Base-by-base conservation (phyloP, 1,284 basidiomycete species). In the Fomitiporia mediterranea region DNA sequence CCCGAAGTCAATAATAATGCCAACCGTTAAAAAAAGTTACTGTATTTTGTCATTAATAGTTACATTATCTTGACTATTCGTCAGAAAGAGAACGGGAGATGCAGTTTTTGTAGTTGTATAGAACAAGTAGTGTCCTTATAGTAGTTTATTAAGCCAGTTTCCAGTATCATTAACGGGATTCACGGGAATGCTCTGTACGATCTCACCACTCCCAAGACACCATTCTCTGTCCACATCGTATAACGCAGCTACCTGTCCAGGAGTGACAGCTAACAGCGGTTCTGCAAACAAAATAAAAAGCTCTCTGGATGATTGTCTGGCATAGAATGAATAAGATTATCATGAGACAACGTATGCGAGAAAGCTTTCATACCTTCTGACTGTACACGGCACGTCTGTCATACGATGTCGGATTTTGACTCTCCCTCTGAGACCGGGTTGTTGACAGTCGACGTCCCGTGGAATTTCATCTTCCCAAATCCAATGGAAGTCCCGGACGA, bases 131-230 rank as follows among this genome's bases (percentile, higher is more conserved):
- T 34, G 32, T 13, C 7, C n/a, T n/a, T n/a, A 13, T 21, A 17
- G 39, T 40, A 40, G 32, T 6, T 13, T 34, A 40, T 40, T 19
- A 40, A 19, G 19, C 17, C 19, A 17, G 39, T 17, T 40, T 17
- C 17, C 21, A 40, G 39, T 21, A 21, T 40, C 39, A 13, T 13
- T 21, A 8, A 23, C 8, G 21, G 8, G 0, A 17, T 40, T 2
- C 8, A 5, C 39, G 8, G 28, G 44, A 46, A 50, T 23, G 6
- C 55, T 58, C 39, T 66, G 62, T 8, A 60, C 64, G 54, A 95
- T 92, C 9, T 78, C 71, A 17, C 91, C 94, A 65, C 88, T 91
- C 2, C 94, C 94, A 23, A 96, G 74, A 70, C 92, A 94, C 83
- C 86, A 86, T 53, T 86, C 79, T 1, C 73, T 81, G 15, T 19